Base-by-base conservation (phyloP, 2,329 filamentous ascomycete species). In the Rutstroemia sp. region DNA sequence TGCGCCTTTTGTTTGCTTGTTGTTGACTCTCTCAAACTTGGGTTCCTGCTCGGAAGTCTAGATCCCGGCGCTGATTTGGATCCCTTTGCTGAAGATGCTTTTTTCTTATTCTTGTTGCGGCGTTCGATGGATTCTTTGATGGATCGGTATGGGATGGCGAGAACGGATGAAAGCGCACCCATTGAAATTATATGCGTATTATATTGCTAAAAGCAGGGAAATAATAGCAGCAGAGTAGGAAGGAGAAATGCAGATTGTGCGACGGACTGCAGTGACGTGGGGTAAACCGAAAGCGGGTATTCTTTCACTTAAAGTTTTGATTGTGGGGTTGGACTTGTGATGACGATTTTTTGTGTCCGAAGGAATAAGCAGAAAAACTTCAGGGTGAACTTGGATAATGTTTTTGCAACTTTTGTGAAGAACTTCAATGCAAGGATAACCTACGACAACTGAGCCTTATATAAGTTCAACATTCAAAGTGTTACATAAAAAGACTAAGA, bases 111-210 rank as follows among this genome's bases (percentile, higher is more conserved):
- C 14, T 50, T 44, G 4, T 55, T 48, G 8, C 42, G 17, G 7
- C 46, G 46, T 19, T 44, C 46, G 39, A 55, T 45, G 25, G 51
- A 51, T 30, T 60, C 58, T 39, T 61, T 59, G 41, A 58, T 53
- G 5, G 38, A 51, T 39, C 51, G 46, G 37, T 49, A 51, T 45
- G 56, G 51, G 38, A 57, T 39, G 19, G 42, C 56, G 45, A 64
- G 30, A 38, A 57, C 57, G 9, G 63, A 57, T 21, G 60, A 47
- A 25, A 65, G 51, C 37, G 53, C 54, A 44, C 64, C 64, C 63
- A 66, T 66, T 54, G 45, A 49, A 41, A 38, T 46, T 25, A 27
- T 25, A 27, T 16, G 30, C 16, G 41, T 21, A 19, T 27, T 21
- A 27, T 37, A 30, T 10, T 34, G 19, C n/a, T 41, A 23, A 44